A percentile compares a stretch with the other conserved stretches of the same genome.
phyloP scores from a whole-genome alignment of 352 stramenopile species.

The Ophiocytium majus region DNA sequence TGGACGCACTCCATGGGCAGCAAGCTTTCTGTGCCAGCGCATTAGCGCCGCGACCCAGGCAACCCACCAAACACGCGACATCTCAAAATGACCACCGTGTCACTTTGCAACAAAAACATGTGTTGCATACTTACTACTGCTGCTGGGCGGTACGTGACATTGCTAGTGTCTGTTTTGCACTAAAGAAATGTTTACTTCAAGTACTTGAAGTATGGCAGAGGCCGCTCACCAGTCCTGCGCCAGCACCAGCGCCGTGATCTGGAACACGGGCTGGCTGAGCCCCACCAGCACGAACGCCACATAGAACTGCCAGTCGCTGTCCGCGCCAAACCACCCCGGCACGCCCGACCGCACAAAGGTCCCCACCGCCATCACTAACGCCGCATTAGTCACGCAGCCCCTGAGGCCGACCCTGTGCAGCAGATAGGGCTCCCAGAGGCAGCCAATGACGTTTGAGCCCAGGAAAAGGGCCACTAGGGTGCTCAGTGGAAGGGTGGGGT shows the following conservation, averaged over 20 bases:
- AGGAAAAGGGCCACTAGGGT: not conserved
- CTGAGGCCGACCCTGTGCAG: not conserved
- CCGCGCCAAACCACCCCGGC: not conserved
- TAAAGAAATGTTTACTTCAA: slow-evolving; percentile 6
- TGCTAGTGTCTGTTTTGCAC: not conserved
- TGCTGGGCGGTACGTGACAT: no score
- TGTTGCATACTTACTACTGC: not conserved
- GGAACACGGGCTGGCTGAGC: not conserved
- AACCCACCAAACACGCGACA: no score
- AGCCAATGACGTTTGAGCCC: not conserved
- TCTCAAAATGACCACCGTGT: no score
- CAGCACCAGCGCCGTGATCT: slow-evolving; percentile 17
- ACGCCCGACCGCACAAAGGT: not conserved
- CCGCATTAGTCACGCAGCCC: not conserved
- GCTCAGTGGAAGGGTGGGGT: not conserved
- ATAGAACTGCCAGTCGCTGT: not conserved
- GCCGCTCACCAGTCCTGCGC: slow-evolving; percentile 14
- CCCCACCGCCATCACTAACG: not conserved
- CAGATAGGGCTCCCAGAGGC: not conserved
- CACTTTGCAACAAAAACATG: not conserved
- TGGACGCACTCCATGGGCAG: no score
- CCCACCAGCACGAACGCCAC: slow-evolving; percentile 1
- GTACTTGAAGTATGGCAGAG: not conserved
- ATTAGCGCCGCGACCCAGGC: no score
- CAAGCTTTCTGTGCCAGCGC: no score